Evolutionary conservation across 177 flowering plant species (phyloP), one percentile per base, ranked within the genome.

Genomic region (Vitis hybrid): DNA sequence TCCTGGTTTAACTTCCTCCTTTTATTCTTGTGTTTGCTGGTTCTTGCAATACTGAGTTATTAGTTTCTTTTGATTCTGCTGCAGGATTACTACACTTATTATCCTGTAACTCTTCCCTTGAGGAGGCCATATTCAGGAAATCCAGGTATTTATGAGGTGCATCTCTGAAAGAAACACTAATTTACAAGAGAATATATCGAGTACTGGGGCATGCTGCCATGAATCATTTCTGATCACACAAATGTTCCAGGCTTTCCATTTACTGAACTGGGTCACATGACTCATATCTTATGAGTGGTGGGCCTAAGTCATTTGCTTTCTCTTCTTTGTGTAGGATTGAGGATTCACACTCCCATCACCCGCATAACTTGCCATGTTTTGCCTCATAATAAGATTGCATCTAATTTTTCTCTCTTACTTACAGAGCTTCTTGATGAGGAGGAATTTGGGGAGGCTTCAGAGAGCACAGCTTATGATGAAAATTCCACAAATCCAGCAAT

Each of bases 51-150:
- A 32, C n/a, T 24, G 2, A 57, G 32, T 52, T 30, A 21, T 63
- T 50, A 27, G 6, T 57, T 58, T 50, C 65, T 52, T 62, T 66
- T 65, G 61, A 20, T 78, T 41, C 20, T 58, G 13, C 14, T 80
- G 68, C 82, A 89, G 93, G 87, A 89, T 66, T 86, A 87, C 61
- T 81, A 84, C 79, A 76, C 81, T 61, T 32, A 86, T 75, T 87
- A 89, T 77, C 93, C 91, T 17, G 78, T 74, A n/a, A 73, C 84
- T 46, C 90, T 87, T 74, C 93, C 93, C 32, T 2, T 83, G 76
- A 81, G 93, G 72, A 81, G 83, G 61, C 91, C 93, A 17, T 84
- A 86, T 74, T 73, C 90, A 12, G 93, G 93, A 77, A 81, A 87
- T 76, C 88, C 89, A 74, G 90, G 86, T 86, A 74, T 71, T 63